Evolutionary conservation across 2,329 filamentous ascomycete genomes (phyloP).

Genomic region (Penicillium freii): DNA sequence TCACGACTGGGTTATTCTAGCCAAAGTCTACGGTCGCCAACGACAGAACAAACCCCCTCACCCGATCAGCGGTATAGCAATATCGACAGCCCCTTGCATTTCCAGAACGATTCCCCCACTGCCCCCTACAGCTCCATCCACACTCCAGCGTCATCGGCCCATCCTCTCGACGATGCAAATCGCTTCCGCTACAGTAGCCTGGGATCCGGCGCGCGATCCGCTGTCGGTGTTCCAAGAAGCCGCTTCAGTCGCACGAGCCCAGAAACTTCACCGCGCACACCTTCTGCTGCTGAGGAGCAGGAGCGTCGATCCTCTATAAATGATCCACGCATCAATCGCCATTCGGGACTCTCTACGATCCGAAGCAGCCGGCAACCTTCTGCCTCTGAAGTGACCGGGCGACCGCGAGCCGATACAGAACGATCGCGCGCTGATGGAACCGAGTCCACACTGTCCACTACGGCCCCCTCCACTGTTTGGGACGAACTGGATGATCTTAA

Average conservation of each 20-base stretch:
- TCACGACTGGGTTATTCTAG: slow-evolving; percentile 40
- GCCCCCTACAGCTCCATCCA: slow-evolving; percentile 28
- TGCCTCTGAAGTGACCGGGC: slow-evolving; percentile 37
- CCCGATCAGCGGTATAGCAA: slow-evolving; percentile 37
- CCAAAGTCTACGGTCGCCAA: slow-evolving; percentile 35
- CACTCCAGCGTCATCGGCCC: slow-evolving; percentile 35
- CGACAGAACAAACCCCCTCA: slow-evolving; percentile 37
- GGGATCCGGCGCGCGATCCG: slow-evolving; percentile 36
- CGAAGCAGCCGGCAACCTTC: slow-evolving; percentile 38
- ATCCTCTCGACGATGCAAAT: slow-evolving; percentile 40
- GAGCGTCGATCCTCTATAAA: slow-evolving; percentile 36
- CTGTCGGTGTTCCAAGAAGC: slow-evolving; percentile 37
- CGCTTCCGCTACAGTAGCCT: slow-evolving; percentile 36
- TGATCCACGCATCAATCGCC: slow-evolving; percentile 34
- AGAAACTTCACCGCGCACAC: slow-evolving; percentile 35
- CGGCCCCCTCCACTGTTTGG: slow-evolving; percentile 91
- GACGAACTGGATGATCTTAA: slow-evolving; percentile 96
- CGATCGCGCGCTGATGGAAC: slow-evolving; percentile 60
- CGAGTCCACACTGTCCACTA: slow-evolving; percentile 84
- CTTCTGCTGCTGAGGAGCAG: slow-evolving; percentile 28
- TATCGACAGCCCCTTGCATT: slow-evolving; percentile 36
- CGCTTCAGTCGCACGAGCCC: slow-evolving; percentile 38
- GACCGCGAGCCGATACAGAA: slow-evolving; percentile 34
- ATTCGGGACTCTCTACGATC: slow-evolving; percentile 36
- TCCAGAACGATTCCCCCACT: slow-evolving; percentile 34